Evolutionary conservation across 495 filamentous ascomycete genomes (phyloP).

Genomic region (Penicillium macrosclerotiorum): DNA sequence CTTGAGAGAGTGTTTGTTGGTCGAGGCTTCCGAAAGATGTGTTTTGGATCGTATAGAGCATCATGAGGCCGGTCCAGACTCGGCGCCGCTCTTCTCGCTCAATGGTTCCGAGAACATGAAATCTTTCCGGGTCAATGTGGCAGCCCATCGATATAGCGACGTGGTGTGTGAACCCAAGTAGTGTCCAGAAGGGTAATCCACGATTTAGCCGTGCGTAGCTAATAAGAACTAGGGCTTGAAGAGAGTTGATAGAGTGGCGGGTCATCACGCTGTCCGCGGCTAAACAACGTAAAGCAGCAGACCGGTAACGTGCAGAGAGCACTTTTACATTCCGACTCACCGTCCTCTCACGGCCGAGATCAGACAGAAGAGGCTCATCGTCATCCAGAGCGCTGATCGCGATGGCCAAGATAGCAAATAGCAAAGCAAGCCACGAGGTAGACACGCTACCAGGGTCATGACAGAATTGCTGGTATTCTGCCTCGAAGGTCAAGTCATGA

Average conservation of each 20-base stretch:
- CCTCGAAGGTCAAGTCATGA: conserved; percentile 48
- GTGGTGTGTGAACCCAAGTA: conserved; percentile 46
- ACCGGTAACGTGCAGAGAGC: conserved; percentile 42
- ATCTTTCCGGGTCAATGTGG: conserved; percentile 46
- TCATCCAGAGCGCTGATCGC: conserved; percentile 46
- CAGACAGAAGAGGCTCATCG: conserved; percentile 39
- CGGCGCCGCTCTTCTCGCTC: conserved; percentile 48
- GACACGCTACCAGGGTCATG: conserved; percentile 41
- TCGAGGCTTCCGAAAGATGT: conserved; percentile 32
- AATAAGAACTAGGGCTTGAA: conserved; percentile 46
- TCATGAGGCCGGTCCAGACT: conserved; percentile 45
- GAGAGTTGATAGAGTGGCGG: conserved; percentile 44
- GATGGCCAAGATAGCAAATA: conserved; percentile 45
- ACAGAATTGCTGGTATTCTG: conserved; percentile 46
- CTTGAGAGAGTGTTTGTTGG: conserved; percentile 24
- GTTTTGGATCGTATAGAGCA: conserved; percentile 45
- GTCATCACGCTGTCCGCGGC: conserved; percentile 44
- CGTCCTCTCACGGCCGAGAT: conserved; percentile 41
- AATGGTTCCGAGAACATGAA: conserved; percentile 38
- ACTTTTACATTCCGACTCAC: conserved; percentile 41
- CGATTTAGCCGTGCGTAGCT: conserved; percentile 43
- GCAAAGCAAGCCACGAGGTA: conserved; percentile 41
- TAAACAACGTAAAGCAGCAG: conserved; percentile 43
- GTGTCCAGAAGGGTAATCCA: conserved; percentile 40
- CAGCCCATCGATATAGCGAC: conserved; percentile 48